Percentiles rank a stretch among this genome's conserved stretches.
phyloP scores from a whole-genome alignment of 2,329 filamentous ascomycete genomes.

The Penicillium sp. region DNA sequence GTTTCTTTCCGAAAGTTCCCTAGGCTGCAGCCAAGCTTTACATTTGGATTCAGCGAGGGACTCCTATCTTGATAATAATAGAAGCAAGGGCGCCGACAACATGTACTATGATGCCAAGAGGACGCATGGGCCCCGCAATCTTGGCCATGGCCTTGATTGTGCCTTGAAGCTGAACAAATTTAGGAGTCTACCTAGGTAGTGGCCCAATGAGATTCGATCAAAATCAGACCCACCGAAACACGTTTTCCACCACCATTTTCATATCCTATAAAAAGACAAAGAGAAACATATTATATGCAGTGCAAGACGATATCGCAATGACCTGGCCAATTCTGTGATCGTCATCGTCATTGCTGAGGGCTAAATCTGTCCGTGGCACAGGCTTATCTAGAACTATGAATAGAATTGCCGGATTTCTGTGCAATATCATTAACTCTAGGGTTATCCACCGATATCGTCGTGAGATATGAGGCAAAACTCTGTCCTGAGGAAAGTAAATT shows the following conservation, averaged over 20 bases:
- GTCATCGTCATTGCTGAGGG: not conserved
- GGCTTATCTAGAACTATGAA: not conserved
- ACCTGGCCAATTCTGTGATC: not conserved
- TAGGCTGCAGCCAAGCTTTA: constrained; percentile 12
- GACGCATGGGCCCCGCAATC: not conserved
- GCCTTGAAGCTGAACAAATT: not conserved
- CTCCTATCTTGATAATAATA: constrained; percentile 6
- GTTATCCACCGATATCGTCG: too few relatives aligned
- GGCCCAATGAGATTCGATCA: not conserved
- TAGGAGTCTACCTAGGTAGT: not conserved
- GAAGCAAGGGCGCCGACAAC: not conserved
- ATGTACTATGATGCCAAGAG: not conserved
- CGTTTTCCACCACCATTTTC: not conserved
- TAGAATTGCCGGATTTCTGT: not conserved
- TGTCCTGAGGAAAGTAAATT: not conserved
- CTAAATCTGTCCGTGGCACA: not conserved
- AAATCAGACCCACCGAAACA: not conserved
- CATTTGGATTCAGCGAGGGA: not conserved
- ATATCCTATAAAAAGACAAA: not conserved
- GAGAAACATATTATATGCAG: not conserved
- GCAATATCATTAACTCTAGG: not conserved
- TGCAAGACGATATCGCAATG: not conserved
- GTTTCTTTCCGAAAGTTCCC: not conserved
- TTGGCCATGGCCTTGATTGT: not conserved
- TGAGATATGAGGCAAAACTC: not conserved